Percentiles rank a stretch among this genome's conserved stretches.
phyloP scores from a whole-genome alignment of 2,329 filamentous ascomycete species.

The Paraphaeosphaeria sporulosa region DNA sequence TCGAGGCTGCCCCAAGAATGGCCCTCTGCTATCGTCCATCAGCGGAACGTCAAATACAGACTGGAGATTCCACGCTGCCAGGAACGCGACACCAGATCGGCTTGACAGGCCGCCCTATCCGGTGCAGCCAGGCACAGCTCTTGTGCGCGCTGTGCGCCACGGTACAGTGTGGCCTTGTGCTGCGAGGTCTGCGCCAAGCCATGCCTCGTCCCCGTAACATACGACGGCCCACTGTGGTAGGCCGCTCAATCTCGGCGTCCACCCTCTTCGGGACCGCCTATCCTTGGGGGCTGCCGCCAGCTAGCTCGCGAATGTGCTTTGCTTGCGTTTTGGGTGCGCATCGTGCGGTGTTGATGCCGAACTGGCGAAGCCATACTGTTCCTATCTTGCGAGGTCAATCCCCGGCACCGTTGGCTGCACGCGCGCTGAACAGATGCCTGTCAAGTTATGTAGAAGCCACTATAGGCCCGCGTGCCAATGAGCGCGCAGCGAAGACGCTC shows the following conservation, averaged over 20 bases:
- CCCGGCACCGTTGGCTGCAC: constrained; percentile 6
- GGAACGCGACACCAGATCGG: constrained; percentile 1
- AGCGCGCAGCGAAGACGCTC: not conserved
- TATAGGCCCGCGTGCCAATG: constrained; percentile 7
- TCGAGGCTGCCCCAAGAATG: constrained; percentile 11
- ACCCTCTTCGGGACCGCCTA: constrained; percentile 10
- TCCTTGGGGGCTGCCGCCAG: constrained; percentile 14
- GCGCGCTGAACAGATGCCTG: constrained; percentile 14
- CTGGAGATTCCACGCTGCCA: not conserved
- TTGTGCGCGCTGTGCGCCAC: constrained; percentile 21
- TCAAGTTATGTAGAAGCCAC: constrained; percentile 5
- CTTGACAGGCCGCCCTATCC: constrained; percentile 8
- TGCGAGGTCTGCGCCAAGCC: constrained; percentile 21
- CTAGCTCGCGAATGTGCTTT: constrained; percentile 15
- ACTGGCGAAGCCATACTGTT: not conserved
- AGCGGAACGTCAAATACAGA: constrained; percentile 1
- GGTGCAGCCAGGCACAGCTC: constrained; percentile 14
- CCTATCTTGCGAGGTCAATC: not conserved
- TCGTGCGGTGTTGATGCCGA: constrained; percentile 5
- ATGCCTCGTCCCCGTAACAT: constrained; percentile 23
- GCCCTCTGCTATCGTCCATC: constrained; percentile 16
- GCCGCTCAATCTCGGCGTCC: constrained; percentile 12
- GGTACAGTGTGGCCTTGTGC: constrained; percentile 17
- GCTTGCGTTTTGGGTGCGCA: constrained; percentile 12
- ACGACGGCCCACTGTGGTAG: constrained; percentile 1